Conservation (phyloP, 352 stramenopile genomes). For the Phytophthora citrophthora region DNA sequence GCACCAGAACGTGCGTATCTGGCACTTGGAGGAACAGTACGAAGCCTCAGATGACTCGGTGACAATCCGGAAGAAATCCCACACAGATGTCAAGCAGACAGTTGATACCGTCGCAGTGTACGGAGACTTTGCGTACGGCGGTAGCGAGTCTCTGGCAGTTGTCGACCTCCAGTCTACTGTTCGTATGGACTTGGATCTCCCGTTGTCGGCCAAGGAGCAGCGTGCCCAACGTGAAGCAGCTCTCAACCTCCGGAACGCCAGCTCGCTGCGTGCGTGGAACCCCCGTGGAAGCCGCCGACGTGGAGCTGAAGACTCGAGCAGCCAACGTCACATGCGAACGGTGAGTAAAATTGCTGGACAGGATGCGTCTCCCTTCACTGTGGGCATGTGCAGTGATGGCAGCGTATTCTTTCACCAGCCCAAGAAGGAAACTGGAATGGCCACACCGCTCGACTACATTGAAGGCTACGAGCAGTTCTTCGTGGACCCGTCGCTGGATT, state of each 20-base stretch:
- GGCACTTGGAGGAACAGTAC: constrained; percentile 72
- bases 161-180: constrained; percentile 63
- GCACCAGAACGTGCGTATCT: constrained; percentile 86
- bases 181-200: constrained; percentile 77
- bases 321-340: constrained; percentile 72
- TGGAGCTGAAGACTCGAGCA: constrained; percentile 51
- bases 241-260: constrained; percentile 38
- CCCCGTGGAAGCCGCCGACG: constrained; percentile 48
- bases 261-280: constrained; percentile 50
- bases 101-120: constrained; percentile 70
- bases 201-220: constrained; percentile 70
- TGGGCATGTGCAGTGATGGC: constrained; percentile 86
- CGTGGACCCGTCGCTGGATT: constrained; percentile 73
- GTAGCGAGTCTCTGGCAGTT: constrained; percentile 66
- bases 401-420: constrained; percentile 82
- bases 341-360: constrained; percentile 72
- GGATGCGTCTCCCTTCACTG: constrained; percentile 64
- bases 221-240: constrained; percentile 44
- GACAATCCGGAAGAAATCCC: constrained; percentile 70
- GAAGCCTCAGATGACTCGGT: constrained; percentile 37
- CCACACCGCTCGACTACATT: constrained; percentile 74
- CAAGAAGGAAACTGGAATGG: constrained; percentile 57
- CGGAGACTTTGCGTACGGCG: constrained; percentile 78
- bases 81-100: constrained; percentile 78
- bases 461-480: constrained; percentile 87